These are phyloP conservation scores for Cercospora canescens DNA, from an alignment of 2,329 filamentous ascomycete species.

Conservation along the genomic window DNA sequence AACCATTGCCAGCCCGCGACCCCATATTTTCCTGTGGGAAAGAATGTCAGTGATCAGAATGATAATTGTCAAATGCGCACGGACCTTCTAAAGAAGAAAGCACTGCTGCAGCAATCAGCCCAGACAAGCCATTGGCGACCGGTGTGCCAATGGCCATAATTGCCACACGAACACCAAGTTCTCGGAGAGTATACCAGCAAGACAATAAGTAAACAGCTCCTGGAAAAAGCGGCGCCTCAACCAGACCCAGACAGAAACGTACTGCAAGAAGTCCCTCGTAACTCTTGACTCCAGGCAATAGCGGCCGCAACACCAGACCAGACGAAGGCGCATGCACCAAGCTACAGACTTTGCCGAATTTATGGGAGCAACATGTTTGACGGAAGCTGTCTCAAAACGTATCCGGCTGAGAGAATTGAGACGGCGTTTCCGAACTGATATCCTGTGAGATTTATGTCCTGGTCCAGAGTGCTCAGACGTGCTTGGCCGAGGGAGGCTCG, in stretches of 20 bases:
- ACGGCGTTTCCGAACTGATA: slow-evolving; percentile 60
- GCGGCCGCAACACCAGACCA: slow-evolving; percentile 46
- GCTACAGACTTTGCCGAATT: slow-evolving; percentile 55
- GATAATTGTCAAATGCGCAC: slow-evolving; percentile 20
- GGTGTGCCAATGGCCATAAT: slow-evolving; percentile 33
- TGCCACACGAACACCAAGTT: slow-evolving; percentile 33
- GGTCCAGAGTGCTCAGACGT: slow-evolving; percentile 54
- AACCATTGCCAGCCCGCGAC: slow-evolving; percentile 45
- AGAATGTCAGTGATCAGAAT: slow-evolving; percentile 25
- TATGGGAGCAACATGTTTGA: slow-evolving; percentile 60
- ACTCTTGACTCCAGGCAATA: slow-evolving; percentile 48
- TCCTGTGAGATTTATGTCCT: slow-evolving; percentile 55
- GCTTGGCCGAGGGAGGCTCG: slow-evolving; percentile 55
- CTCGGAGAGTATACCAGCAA: slow-evolving; percentile 53
- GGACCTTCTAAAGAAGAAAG: slow-evolving; percentile 27
- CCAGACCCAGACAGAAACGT: slow-evolving; percentile 51
- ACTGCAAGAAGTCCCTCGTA: slow-evolving; percentile 48
- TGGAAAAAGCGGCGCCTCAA: slow-evolving; percentile 55
- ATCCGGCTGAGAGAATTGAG: slow-evolving; percentile 59
- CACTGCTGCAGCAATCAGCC: slow-evolving; percentile 47
- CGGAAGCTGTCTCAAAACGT: slow-evolving; percentile 62
- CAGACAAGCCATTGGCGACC: slow-evolving; percentile 32
- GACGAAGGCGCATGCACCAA: slow-evolving; percentile 49
- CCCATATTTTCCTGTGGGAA: slow-evolving; percentile 21
- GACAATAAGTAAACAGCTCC: slow-evolving; percentile 50